Percentiles rank a stretch among this genome's conserved stretches.
These are phyloP conservation scores for Corylus americana DNA, from an alignment of 306 rosid genomes.

Conservation along the genomic window DNA sequence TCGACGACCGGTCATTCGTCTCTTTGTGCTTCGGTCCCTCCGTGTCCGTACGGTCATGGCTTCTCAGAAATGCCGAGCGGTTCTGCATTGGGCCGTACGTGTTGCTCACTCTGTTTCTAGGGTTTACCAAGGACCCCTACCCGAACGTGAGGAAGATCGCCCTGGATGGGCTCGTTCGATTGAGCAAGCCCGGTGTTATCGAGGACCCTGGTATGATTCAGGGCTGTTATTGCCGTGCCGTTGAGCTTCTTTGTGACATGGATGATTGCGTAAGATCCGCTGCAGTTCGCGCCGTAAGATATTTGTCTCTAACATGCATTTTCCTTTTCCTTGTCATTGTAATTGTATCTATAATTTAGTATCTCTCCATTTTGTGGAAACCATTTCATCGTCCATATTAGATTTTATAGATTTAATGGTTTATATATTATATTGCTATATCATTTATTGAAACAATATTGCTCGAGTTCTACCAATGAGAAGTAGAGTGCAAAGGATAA, in stretches of 20 bases:
- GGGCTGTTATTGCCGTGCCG: slow-evolving; percentile 62
- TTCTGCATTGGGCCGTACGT: slow-evolving; percentile 45
- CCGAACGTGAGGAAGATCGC: slow-evolving; percentile 67
- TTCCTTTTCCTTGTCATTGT: neutral
- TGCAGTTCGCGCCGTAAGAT: slow-evolving; percentile 67
- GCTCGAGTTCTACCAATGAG: neutral
- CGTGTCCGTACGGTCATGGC: slow-evolving; percentile 56
- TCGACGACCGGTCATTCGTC: slow-evolving; percentile 57
- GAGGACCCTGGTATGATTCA: slow-evolving; percentile 49
- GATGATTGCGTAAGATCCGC: slow-evolving; percentile 59
- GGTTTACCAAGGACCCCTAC: slow-evolving; percentile 82
- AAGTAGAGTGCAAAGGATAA: neutral
- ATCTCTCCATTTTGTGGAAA: too few species aligned
- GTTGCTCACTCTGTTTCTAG: slow-evolving; percentile 54
- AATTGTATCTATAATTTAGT: neutral
- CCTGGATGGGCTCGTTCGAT: slow-evolving; percentile 63
- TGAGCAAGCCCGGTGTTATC: slow-evolving; percentile 42
- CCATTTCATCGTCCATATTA: too few species aligned
- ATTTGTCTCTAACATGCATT: neutral
- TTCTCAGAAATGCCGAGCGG: slow-evolving; percentile 58
- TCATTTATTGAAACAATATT: neutral
- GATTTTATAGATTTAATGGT: too few species aligned
- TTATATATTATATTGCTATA: neutral
- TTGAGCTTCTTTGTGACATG: slow-evolving; percentile 68
- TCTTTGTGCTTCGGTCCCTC: slow-evolving; percentile 67